A percentile compares a stretch with the other conserved stretches of the same genome.
Evolutionary conservation across 192 early-diverging fungal genomes (phyloP).

Genomic region (Coemansia sp.): DNA sequence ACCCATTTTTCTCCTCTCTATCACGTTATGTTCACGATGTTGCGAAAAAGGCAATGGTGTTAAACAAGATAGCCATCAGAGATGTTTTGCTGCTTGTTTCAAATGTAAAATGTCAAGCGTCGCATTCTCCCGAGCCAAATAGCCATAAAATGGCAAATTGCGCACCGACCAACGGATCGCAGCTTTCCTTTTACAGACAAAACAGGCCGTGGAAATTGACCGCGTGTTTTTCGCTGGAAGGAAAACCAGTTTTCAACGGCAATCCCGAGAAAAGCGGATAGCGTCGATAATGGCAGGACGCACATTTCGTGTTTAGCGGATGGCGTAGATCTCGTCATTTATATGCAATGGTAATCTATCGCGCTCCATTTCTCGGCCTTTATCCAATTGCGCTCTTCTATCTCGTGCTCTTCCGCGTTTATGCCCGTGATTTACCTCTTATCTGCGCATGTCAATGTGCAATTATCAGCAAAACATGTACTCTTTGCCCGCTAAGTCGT

Average conservation of each 20-base stretch:
- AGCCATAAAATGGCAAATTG: neutral
- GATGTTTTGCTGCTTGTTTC: too few relatives aligned
- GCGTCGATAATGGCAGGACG: too few relatives aligned
- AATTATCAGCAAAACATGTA: neutral
- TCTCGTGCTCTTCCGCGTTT: neutral
- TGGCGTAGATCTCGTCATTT: neutral
- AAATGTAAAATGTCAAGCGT: too few relatives aligned
- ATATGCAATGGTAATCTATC: neutral
- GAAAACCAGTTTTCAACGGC: neutral
- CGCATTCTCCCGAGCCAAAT: neutral
- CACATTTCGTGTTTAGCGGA: too few relatives aligned
- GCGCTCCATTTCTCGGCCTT: neutral
- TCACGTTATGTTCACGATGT: too few relatives aligned
- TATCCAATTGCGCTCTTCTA: neutral
- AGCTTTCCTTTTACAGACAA: neutral
- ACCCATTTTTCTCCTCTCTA: neutral
- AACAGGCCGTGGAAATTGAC: neutral
- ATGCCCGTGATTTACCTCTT: neutral
- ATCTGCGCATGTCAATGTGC: neutral
- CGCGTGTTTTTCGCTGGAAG: neutral
- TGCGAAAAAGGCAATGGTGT: too few relatives aligned
- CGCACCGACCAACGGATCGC: neutral
- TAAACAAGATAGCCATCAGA: too few relatives aligned
- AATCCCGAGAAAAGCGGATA: too few relatives aligned
- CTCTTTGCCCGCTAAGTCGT: too few relatives aligned